Percentiles rank a stretch among this genome's conserved stretches.
Conservation (phyloP, 2,329 filamentous ascomycete genomes). For the Neofusicoccum parvum region DNA sequence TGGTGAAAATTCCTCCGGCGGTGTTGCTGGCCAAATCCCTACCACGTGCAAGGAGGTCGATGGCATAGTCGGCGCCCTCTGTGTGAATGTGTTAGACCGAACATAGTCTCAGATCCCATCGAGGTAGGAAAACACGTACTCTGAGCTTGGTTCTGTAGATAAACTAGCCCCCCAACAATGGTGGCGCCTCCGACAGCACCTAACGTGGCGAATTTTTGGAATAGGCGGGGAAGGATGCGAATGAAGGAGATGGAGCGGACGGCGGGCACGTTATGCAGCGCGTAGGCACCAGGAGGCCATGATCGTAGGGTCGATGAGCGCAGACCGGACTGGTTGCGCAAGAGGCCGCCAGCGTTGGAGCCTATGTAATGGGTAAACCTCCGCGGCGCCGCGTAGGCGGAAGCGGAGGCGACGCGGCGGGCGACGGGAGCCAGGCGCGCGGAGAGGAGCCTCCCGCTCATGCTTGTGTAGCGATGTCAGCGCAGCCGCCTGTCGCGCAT, state of each 20-base stretch:
- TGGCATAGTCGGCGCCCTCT: constrained; percentile 76
- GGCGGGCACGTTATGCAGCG: constrained; percentile 77
- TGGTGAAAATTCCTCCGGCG: constrained; percentile 70
- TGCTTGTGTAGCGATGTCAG: constrained; percentile 35
- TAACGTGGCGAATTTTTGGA: constrained; percentile 84
- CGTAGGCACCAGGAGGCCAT: constrained; percentile 76
- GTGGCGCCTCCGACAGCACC: constrained; percentile 91
- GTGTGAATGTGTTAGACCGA: constrained; percentile 42
- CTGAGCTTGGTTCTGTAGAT: constrained; percentile 89
- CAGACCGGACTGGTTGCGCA: constrained; percentile 59
- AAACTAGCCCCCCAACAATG: constrained; percentile 83
- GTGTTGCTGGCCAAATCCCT: constrained; percentile 69
- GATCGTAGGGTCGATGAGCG: constrained; percentile 31
- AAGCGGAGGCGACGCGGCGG: constrained; percentile 50
- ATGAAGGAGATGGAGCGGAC: constrained; percentile 68
- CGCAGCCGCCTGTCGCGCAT: constrained; percentile 11
- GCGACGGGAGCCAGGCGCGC: constrained; percentile 69
- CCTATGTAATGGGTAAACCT: constrained; percentile 60
- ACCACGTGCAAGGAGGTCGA: constrained; percentile 74
- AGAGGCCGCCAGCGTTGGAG: constrained; percentile 68
- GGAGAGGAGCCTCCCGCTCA: constrained; percentile 76
- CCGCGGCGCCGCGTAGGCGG: constrained; percentile 45
- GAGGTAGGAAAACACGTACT: neutral
- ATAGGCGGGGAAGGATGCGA: constrained; percentile 76
- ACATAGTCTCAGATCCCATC: neutral